These are phyloP conservation scores for Cercophora scortea DNA, from an alignment of 495 filamentous ascomycete species.

Conservation along the genomic window DNA sequence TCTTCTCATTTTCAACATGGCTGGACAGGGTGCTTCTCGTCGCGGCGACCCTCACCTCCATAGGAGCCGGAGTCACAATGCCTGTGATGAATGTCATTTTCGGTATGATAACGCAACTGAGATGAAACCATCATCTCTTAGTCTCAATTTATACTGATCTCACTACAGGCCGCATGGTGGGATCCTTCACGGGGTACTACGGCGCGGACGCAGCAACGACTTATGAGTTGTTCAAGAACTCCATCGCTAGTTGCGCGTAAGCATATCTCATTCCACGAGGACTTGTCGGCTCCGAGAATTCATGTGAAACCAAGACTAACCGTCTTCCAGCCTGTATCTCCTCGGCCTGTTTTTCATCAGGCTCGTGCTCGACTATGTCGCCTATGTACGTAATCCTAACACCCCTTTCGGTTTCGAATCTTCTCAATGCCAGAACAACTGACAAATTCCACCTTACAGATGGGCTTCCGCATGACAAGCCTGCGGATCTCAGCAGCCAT, in stretches of 20 bases:
- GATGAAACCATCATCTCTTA: not conserved
- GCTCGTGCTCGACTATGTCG: conserved; percentile 48
- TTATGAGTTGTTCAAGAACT: conserved; percentile 17
- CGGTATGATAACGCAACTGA: conserved; percentile 20
- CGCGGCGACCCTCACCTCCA: conserved; percentile 33
- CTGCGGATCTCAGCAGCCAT: conserved; percentile 47
- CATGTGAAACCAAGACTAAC: not conserved
- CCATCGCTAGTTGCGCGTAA: conserved; percentile 25
- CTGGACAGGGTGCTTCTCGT: conserved; percentile 31
- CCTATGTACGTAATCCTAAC: conserved; percentile 34
- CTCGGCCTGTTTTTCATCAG: conserved; percentile 57
- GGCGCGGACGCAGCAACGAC: conserved; percentile 12
- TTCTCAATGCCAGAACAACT: not conserved
- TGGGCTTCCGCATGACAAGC: conserved; percentile 47
- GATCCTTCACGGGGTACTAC: conserved; percentile 23
- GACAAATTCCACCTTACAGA: conserved; percentile 19
- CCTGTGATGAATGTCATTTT: conserved; percentile 43
- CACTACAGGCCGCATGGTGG: conserved; percentile 32
- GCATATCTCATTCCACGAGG: not conserved
- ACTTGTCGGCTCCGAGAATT: not conserved
- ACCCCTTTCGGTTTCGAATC: too few species aligned
- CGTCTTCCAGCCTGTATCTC: conserved; percentile 39
- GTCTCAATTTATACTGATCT: conserved; percentile 3
- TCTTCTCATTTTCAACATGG: conserved; percentile 42
- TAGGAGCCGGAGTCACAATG: conserved; percentile 43